Conservation (phyloP, 108 stramenopile genomes). For the Stephanodiscus triporus region DNA sequence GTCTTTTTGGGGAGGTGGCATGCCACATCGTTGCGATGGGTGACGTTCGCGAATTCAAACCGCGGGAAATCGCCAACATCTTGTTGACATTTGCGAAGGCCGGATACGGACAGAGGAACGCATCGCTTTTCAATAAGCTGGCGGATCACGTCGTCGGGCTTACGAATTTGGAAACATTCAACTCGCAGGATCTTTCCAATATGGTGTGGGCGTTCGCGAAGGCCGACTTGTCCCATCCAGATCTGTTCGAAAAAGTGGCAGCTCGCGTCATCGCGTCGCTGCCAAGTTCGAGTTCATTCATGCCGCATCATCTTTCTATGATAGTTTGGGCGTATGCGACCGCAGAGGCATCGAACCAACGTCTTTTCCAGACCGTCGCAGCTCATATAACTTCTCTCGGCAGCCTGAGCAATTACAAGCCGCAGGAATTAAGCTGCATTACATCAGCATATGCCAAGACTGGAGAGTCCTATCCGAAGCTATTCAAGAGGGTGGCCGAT, state of each 20-base stretch:
- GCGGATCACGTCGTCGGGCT: constrained; percentile 1
- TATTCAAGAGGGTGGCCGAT: constrained; percentile 25
- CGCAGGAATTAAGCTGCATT: constrained; percentile 6
- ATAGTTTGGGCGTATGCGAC: constrained; percentile 13
- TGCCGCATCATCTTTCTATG: not conserved
- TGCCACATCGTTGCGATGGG: not conserved
- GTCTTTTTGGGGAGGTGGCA: constrained; percentile 9
- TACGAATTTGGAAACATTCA: not conserved
- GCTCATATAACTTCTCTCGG: not conserved
- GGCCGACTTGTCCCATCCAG: constrained; percentile 5
- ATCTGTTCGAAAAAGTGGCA: not conserved
- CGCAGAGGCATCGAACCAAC: not conserved
- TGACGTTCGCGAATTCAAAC: not conserved
- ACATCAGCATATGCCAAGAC: constrained; percentile 15
- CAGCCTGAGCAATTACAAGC: constrained; percentile 1
- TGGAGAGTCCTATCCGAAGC: constrained; percentile 4
- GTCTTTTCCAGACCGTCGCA: not conserved
- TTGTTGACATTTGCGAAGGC: constrained; percentile 14
- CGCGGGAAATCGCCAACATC: constrained; percentile 19
- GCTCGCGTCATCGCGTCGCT: not conserved
- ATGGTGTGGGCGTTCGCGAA: constrained; percentile 10
- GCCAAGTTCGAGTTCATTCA: not conserved
- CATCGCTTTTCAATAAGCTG: constrained; percentile 17
- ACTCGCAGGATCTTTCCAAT: constrained; percentile 15
- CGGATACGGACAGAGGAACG: not conserved